Conservation (phyloP, 352 stramenopile genomes). For the Pythium graminicola region DNA sequence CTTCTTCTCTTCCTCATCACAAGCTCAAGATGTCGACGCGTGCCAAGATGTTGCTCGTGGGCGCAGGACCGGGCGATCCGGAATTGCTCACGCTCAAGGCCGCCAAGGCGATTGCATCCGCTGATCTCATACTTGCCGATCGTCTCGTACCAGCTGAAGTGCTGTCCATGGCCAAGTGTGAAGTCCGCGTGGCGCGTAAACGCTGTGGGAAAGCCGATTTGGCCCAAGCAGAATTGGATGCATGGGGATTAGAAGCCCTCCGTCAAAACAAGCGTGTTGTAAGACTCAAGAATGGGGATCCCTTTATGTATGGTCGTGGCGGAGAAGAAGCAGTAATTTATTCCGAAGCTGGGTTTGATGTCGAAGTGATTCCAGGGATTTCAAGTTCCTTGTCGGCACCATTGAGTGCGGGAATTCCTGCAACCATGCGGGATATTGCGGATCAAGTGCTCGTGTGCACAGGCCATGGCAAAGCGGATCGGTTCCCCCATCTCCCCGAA, state of each 20-base stretch:
- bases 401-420: slow-evolving; percentile 89
- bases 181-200: slow-evolving; percentile 92
- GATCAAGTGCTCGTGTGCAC: slow-evolving; percentile 93
- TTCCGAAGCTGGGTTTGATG: slow-evolving; percentile 66
- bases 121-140: slow-evolving; percentile 92
- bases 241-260: slow-evolving; percentile 87
- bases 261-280: slow-evolving; percentile 89
- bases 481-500: slow-evolving; percentile 88
- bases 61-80: slow-evolving; percentile 90
- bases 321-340: slow-evolving; percentile 91
- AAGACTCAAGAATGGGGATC: slow-evolving; percentile 96
- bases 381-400: slow-evolving; percentile 93
- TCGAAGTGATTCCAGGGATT: slow-evolving; percentile 89
- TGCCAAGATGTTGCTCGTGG: slow-evolving; percentile 76
- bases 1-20: not conserved
- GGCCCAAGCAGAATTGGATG: slow-evolving; percentile 92
- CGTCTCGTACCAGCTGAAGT: slow-evolving; percentile 90
- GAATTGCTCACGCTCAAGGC: slow-evolving; percentile 94
- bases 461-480: slow-evolving; percentile 90
- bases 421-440: slow-evolving; percentile 93
- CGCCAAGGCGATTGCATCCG: slow-evolving; percentile 69
- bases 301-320: slow-evolving; percentile 95
- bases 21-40: not conserved
- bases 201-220: slow-evolving; percentile 91
- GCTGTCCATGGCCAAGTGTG: slow-evolving; percentile 81